Conservation (phyloP, 1,284 basidiomycete species). For the Tylopilus sp. region DNA sequence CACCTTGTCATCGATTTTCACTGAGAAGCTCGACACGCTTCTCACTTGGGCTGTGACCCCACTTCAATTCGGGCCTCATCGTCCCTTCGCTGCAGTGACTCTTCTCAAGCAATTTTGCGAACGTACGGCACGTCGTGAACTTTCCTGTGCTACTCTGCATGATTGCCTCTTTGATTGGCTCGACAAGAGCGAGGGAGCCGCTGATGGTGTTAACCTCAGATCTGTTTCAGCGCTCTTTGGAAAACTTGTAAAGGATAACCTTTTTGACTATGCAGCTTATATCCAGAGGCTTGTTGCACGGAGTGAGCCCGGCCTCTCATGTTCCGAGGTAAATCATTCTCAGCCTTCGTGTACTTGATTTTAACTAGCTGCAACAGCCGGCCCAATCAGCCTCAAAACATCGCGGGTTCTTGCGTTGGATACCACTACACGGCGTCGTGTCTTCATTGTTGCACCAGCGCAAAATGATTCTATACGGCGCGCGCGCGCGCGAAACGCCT, state of each 20-base stretch:
- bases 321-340: slow-evolving; percentile 42
- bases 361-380: slow-evolving; percentile 16
- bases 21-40: slow-evolving; percentile 73
- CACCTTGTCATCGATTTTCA: slow-evolving; percentile 44
- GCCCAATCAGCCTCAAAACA: slow-evolving; percentile 50
- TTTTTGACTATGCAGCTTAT: slow-evolving; percentile 84
- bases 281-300: slow-evolving; percentile 81
- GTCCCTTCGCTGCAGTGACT: slow-evolving; percentile 76
- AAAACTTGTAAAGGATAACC: slow-evolving; percentile 66
- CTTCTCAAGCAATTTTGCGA: slow-evolving; percentile 71
- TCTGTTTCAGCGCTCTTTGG: slow-evolving; percentile 73
- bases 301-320: slow-evolving; percentile 61
- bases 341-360: background rate
- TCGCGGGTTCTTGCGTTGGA: slow-evolving; percentile 60
- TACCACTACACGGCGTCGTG: slow-evolving; percentile 56
- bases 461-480: slow-evolving; percentile 61
- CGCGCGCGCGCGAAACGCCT: slow-evolving; percentile 57
- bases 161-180: slow-evolving; percentile 83
- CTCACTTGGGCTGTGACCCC: slow-evolving; percentile 85
- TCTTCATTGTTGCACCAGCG: slow-evolving; percentile 61
- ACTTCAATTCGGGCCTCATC: slow-evolving; percentile 79
- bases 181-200: slow-evolving; percentile 61
- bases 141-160: slow-evolving; percentile 55
- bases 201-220: slow-evolving; percentile 52
- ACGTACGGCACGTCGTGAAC: slow-evolving; percentile 53